phyloP scores from a whole-genome alignment of 1,139 yeast genomes.

The Kazachstania sp. region DNA sequence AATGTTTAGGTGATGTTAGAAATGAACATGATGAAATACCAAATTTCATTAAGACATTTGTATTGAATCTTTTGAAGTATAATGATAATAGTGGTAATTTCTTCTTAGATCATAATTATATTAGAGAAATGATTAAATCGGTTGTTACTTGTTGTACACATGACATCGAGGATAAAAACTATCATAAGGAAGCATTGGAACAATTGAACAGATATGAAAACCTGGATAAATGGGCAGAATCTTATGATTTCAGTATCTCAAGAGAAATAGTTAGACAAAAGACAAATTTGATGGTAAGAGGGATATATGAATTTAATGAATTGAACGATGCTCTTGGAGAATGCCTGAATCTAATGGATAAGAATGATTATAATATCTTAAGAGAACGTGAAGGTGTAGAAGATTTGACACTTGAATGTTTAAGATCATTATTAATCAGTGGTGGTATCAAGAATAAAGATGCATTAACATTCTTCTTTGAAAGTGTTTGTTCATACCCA shows the following conservation, averaged over 20 bases:
- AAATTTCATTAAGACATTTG: constrained; percentile 46
- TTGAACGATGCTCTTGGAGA: constrained; percentile 38
- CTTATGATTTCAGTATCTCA: constrained; percentile 52
- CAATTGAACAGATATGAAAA: constrained; percentile 70
- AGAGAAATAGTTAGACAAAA: constrained; percentile 48
- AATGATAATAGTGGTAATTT: constrained; percentile 80
- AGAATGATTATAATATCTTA: constrained; percentile 5
- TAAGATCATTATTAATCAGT: constrained; percentile 55
- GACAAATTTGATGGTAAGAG: constrained; percentile 50
- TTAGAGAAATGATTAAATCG: constrained; percentile 50
- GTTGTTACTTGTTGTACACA: constrained; percentile 42
- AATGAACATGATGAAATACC: constrained; percentile 67
- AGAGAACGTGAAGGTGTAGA: constrained; percentile 35
- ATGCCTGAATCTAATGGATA: constrained; percentile 11
- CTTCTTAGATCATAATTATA: constrained; percentile 65
- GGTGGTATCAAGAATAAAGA: constrained; percentile 69
- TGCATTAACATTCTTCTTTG: constrained; percentile 54
- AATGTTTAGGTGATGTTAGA: constrained; percentile 50
- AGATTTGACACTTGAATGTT: constrained; percentile 60
- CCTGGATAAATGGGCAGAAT: constrained; percentile 82
- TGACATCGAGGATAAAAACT: constrained; percentile 30
- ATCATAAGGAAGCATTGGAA: constrained; percentile 39
- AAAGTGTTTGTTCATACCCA: constrained; percentile 48
- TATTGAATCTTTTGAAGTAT: constrained; percentile 66
- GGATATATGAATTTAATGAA: constrained; percentile 42